Percentiles rank a stretch among this genome's conserved stretches.
Evolutionary conservation across 352 stramenopile genomes (phyloP).

Genomic region (Aphanomyces invadans): DNA sequence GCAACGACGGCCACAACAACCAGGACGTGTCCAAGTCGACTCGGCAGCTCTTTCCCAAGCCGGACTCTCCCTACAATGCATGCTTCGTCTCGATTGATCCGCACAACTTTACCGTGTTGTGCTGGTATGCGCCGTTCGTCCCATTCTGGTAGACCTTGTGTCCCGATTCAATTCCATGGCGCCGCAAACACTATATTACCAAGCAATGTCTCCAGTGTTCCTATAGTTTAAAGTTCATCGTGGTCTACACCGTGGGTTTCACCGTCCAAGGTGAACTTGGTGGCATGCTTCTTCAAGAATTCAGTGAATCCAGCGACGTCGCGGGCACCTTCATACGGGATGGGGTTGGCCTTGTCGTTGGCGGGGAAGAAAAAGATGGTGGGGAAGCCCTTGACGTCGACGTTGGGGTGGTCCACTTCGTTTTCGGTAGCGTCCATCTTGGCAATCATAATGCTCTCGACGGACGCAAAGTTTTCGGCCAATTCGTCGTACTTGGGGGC

Average conservation of each 20-base stretch:
- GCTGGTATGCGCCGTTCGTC: conserved; percentile 22
- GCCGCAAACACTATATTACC: conserved; percentile 13
- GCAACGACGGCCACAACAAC: background rate
- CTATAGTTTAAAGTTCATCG: conserved; percentile 47
- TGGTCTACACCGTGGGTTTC: conserved; percentile 49
- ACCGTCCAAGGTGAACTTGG: conserved; percentile 72
- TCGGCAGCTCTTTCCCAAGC: conserved; percentile 31
- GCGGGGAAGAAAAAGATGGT: conserved; percentile 93
- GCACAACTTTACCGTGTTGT: conserved; percentile 34
- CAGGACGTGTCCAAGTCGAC: background rate
- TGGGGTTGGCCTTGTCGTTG: conserved; percentile 80
- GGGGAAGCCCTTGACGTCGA: conserved; percentile 91
- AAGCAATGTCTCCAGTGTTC: background rate
- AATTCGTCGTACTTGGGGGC: conserved; percentile 88
- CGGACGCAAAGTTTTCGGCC: conserved; percentile 78
- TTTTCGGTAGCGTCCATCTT: conserved; percentile 96
- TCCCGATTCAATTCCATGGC: background rate
- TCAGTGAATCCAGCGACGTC: conserved; percentile 77
- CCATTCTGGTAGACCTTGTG: conserved; percentile 19
- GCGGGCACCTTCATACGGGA: conserved; percentile 76
- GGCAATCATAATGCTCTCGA: conserved; percentile 89
- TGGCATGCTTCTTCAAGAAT: conserved; percentile 84
- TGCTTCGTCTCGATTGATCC: conserved; percentile 65
- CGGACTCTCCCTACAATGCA: conserved; percentile 45
- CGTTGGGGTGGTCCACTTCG: conserved; percentile 86